Conservation (phyloP, 768 basidiomycete species). For the Calocera cornea region DNA sequence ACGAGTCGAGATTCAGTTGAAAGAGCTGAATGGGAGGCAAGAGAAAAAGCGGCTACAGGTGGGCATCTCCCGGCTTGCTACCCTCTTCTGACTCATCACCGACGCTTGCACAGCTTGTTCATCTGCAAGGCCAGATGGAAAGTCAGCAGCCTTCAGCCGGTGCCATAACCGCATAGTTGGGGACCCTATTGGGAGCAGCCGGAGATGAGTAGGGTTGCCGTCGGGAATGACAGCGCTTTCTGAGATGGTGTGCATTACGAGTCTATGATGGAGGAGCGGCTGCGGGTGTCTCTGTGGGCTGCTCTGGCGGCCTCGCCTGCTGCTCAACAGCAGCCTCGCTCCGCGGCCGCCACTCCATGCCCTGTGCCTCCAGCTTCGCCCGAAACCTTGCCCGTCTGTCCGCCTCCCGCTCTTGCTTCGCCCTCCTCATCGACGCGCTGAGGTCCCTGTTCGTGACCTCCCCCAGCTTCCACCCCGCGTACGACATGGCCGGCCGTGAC, state of each 20-base stretch:
- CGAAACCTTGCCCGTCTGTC: neutral
- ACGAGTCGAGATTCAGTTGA: slow-evolving; percentile 68
- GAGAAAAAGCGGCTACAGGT: slow-evolving; percentile 81
- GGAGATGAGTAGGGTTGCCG: too few species aligned
- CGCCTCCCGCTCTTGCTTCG: neutral
- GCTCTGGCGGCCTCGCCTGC: neutral
- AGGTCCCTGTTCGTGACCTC: neutral
- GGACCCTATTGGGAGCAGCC: neutral
- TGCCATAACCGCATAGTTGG: neutral
- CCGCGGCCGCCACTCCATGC: neutral
- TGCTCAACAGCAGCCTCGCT: neutral
- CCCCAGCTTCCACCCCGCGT: neutral
- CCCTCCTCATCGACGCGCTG: neutral
- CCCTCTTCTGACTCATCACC: too few species aligned
- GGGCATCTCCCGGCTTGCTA: slow-evolving; percentile 10
- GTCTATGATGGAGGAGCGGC: too few species aligned
- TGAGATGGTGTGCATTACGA: neutral
- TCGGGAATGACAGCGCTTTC: too few species aligned
- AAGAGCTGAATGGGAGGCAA: slow-evolving; percentile 59
- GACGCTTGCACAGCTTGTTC: neutral
- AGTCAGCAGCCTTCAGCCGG: neutral
- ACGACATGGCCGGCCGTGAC: neutral
- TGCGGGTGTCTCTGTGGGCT: neutral
- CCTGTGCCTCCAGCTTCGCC: neutral
- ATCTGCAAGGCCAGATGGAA: slow-evolving; percentile 1